Evolutionary conservation across 106 monocot genomes (phyloP), one percentile per base, ranked within the genome.

Genomic region (Dioscorea zingiberensis): DNA sequence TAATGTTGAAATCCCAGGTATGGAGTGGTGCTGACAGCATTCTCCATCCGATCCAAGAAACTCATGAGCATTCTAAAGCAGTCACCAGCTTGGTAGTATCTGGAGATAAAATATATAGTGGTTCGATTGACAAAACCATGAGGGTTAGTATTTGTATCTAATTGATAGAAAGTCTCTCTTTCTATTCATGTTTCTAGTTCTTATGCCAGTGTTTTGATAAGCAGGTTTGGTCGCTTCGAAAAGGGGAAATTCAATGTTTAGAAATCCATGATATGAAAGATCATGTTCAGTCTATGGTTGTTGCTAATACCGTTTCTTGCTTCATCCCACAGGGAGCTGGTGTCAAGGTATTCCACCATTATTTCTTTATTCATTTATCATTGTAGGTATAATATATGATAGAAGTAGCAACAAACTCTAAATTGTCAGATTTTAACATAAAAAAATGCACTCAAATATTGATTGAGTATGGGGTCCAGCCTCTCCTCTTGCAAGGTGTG

Each of bases 231-330:
- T 47, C 58, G 28, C 2, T 83, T 64, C 61, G 54, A 48, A 75
- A 79, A 38, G 62, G 78, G 24, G 46, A 28, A 44, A 75, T 79
- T 2, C 28, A 48, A 14, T 75, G 80, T 27, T 46, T 70, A 21
- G 85, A 85, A 71, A 32, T 71, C 67, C 70, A 74, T 71, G 85
- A 85, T 57, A 63, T 66, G 65, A 80, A 80, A 46, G 85, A 85
- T 66, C 85, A 74, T 2, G 74, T 85, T 58, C 66, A 74, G 29
- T 71, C 58, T 71, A 49, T 85, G 7, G 61, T 28, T 27, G 74
- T 85, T 62, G 61, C 77, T 73, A 74, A 48, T 62, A 77, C 70
- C 61, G 67, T 85, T 61, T 73, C 77, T 0, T 85, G 85, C 46
- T 83, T 75, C 65, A 68, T 66, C 68, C 75, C 83, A 51, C 83